Evolutionary conservation across 441 rosid genomes (phyloP).

Genomic region (Pelargonium cotyledonis): DNA sequence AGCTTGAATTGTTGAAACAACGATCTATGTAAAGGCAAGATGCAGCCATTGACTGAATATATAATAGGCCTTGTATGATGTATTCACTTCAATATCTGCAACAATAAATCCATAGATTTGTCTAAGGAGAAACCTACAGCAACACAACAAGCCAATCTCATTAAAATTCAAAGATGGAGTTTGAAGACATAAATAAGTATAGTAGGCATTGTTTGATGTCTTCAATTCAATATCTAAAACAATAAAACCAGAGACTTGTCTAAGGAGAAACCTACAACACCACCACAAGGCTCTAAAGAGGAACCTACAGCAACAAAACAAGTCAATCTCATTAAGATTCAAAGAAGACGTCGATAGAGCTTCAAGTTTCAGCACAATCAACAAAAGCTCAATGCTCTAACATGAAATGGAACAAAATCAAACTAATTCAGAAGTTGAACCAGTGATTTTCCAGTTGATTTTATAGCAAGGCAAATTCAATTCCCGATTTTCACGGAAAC

Average conservation of each 20-base stretch:
- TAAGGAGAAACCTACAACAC: too few relatives aligned
- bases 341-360: background rate
- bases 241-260: too few relatives aligned
- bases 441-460: background rate
- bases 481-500: background rate
- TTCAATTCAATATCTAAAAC: too few relatives aligned
- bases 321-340: too few relatives aligned
- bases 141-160: background rate
- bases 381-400: background rate
- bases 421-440: background rate
- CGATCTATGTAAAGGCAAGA: constrained; percentile 21
- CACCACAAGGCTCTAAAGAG: too few relatives aligned
- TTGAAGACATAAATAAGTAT: too few relatives aligned
- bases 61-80: background rate
- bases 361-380: background rate
- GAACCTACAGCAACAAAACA: too few relatives aligned
- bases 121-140: background rate
- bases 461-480: background rate
- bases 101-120: background rate
- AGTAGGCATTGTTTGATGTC: too few relatives aligned
- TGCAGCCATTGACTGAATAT: constrained; percentile 20
- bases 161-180: background rate
- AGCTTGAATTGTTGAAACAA: constrained; percentile 23
- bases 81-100: background rate
- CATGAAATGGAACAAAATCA: background rate